A percentile compares a stretch with the other conserved stretches of the same genome.
phyloP scores from a whole-genome alignment of 192 early-diverging fungal species.

The Coemansia sp. region DNA sequence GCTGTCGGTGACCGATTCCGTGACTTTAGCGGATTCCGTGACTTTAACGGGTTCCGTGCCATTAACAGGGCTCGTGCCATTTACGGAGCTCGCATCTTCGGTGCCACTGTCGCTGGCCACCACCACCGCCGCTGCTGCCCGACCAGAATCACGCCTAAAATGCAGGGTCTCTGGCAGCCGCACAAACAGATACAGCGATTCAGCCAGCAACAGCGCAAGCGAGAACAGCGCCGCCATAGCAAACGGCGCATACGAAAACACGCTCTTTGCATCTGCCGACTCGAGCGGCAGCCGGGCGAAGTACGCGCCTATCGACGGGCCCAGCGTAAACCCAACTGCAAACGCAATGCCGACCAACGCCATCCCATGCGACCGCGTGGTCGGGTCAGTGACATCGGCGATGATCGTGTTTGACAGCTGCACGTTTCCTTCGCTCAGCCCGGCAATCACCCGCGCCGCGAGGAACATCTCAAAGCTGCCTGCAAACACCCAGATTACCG shows the following conservation, averaged over 20 bases:
- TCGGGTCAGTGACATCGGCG: conserved; percentile 82
- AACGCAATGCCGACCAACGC: conserved; percentile 97
- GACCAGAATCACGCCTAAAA: not conserved
- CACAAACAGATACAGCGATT: conserved; percentile 74
- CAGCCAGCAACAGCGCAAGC: conserved; percentile 74
- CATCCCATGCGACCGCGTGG: conserved; percentile 75
- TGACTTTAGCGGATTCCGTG: not conserved
- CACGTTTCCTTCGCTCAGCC: conserved; percentile 96
- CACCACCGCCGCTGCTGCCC: too few relatives aligned
- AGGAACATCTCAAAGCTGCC: conserved; percentile 82
- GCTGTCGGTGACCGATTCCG: not conserved
- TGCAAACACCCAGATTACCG: conserved; percentile 88
- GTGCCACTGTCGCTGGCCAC: not conserved
- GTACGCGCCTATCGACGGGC: conserved; percentile 85
- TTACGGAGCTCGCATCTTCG: not conserved
- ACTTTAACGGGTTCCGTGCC: too few relatives aligned
- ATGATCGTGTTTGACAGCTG: conserved; percentile 96
- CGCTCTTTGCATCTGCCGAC: not conserved
- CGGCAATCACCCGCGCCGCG: conserved; percentile 81
- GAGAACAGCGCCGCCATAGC: conserved; percentile 88
- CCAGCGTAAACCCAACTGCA: conserved; percentile 92
- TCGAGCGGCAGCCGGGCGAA: conserved; percentile 51
- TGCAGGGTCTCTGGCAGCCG: conserved; percentile 77
- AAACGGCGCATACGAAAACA: conserved; percentile 60
- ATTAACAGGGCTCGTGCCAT: too few relatives aligned